Percentiles rank a stretch among this genome's conserved stretches.
phyloP scores from a whole-genome alignment of 2,329 filamentous ascomycete species.

The Exophiala calicioides region DNA sequence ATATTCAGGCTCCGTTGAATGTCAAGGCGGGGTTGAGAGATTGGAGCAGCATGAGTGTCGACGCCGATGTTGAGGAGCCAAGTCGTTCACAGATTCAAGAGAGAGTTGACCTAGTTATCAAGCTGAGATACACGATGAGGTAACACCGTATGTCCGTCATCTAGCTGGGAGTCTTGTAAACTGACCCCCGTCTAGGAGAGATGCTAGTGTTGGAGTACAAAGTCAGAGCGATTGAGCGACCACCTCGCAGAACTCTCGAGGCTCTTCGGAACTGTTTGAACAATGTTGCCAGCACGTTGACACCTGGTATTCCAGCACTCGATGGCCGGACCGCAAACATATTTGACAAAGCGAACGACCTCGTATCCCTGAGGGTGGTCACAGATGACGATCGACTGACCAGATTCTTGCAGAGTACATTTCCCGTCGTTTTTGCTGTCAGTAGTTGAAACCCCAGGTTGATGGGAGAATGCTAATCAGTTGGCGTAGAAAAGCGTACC shows the following conservation, averaged over 20 bases:
- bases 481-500: neutral
- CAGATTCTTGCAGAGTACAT: conserved; percentile 5
- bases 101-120: neutral
- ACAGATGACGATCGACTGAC: conserved; percentile 14
- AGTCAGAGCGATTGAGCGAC: conserved; percentile 3
- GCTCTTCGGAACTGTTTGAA: conserved; percentile 9
- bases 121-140: conserved; percentile 6
- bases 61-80: neutral
- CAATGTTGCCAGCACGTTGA: conserved; percentile 2
- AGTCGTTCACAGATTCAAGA: neutral
- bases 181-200: conserved; percentile 1
- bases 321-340: neutral
- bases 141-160: neutral
- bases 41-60: neutral
- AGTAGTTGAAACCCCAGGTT: too few species aligned
- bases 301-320: conserved; percentile 1
- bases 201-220: conserved; percentile 2
- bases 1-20: neutral
- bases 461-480: neutral
- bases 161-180: neutral
- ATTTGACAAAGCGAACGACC: conserved; percentile 4
- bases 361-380: conserved; percentile 6
- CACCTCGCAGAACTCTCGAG: conserved; percentile 3
- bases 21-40: neutral
- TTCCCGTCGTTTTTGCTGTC: conserved; percentile 1